Evolutionary conservation across 164 flowering plant species (phyloP).

Genomic region (Berberis vulgaris): DNA sequence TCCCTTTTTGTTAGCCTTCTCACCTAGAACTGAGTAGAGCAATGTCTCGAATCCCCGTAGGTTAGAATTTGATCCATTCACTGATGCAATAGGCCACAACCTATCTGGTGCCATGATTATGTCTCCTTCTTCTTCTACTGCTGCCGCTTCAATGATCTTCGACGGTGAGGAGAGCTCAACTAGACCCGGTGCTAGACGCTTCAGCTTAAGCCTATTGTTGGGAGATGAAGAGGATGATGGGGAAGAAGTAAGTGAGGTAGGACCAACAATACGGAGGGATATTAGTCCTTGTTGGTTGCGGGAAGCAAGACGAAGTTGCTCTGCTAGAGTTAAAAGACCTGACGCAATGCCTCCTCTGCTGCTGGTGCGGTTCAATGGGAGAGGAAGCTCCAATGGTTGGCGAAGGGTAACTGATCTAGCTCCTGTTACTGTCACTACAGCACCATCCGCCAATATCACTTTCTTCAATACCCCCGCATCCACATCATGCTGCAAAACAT

Average conservation of each 20-base stretch:
- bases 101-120: slow-evolving; percentile 44
- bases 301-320: slow-evolving; percentile 61
- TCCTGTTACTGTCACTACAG: slow-evolving; percentile 86
- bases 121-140: slow-evolving; percentile 26
- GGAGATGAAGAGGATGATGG: slow-evolving; percentile 43
- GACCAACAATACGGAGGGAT: slow-evolving; percentile 57
- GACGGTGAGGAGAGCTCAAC: slow-evolving; percentile 71
- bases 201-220: slow-evolving; percentile 61
- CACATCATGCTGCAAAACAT: slow-evolving; percentile 76
- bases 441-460: slow-evolving; percentile 87
- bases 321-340: slow-evolving; percentile 57
- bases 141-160: slow-evolving; percentile 22
- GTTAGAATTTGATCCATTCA: slow-evolving; percentile 70
- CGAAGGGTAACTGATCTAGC: slow-evolving; percentile 94
- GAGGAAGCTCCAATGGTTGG: slow-evolving; percentile 75
- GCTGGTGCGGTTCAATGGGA: slow-evolving; percentile 55
- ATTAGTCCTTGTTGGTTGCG: slow-evolving; percentile 34
- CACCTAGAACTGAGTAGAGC: slow-evolving; percentile 57
- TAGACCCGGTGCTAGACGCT: slow-evolving; percentile 86
- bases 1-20: slow-evolving; percentile 51
- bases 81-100: slow-evolving; percentile 79
- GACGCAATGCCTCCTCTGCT: slow-evolving; percentile 49
- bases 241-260: slow-evolving; percentile 71
- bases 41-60: slow-evolving; percentile 67
- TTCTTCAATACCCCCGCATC: slow-evolving; percentile 92